phyloP scores from a whole-genome alignment of 345 rosid species.

The Excoecaria agallocha region DNA sequence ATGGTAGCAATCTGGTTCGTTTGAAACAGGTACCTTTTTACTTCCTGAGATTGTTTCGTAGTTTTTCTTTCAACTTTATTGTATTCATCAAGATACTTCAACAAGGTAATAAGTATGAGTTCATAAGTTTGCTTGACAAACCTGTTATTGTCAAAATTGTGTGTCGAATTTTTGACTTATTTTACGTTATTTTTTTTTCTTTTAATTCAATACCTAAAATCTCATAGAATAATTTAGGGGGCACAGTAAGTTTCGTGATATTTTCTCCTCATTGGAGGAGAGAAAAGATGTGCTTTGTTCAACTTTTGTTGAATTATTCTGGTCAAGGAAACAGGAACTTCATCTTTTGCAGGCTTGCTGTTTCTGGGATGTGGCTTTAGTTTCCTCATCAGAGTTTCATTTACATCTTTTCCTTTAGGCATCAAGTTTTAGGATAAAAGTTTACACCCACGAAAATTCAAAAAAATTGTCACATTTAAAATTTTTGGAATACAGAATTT shows the following conservation, averaged over 20 bases:
- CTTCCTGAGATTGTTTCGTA: background rate
- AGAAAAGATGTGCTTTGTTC: background rate
- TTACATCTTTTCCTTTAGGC: background rate
- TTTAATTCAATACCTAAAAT: background rate
- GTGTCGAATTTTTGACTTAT: background rate
- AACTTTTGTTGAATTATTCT: background rate
- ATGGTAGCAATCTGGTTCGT: constrained; percentile 70
- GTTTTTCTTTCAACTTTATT: background rate
- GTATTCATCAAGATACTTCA: constrained; percentile 1
- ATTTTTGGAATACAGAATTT: background rate
- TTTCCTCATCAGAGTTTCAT: background rate
- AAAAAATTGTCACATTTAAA: background rate
- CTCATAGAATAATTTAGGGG: background rate
- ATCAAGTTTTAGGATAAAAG: background rate
- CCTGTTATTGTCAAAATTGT: background rate
- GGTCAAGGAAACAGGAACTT: background rate
- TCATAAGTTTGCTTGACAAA: background rate
- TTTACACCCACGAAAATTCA: background rate
- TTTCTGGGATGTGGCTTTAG: background rate
- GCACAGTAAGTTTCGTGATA: background rate
- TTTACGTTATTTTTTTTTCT: background rate
- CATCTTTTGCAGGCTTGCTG: background rate
- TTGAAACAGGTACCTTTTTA: constrained; percentile 57
- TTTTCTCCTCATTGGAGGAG: background rate
- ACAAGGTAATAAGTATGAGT: constrained; percentile 2